These are phyloP conservation scores for Thelonectria blattea DNA, from an alignment of 2,329 filamentous ascomycete species.

Conservation along the genomic window DNA sequence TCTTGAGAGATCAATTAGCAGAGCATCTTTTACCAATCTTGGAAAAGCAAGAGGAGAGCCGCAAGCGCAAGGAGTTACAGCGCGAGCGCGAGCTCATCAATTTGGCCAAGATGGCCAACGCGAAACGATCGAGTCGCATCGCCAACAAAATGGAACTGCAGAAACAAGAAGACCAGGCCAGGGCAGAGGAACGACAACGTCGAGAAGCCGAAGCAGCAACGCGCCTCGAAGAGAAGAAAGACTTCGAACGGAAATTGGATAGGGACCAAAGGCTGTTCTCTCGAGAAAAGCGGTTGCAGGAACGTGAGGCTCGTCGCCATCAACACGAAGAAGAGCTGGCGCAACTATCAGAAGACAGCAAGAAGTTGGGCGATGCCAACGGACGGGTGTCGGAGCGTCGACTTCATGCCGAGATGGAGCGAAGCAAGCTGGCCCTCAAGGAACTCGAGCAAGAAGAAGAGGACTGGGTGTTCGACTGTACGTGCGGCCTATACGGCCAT, in stretches of 20 bases:
- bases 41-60: slow-evolving; percentile 76
- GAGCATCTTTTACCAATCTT: slow-evolving; percentile 84
- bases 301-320: slow-evolving; percentile 83
- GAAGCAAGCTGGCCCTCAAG: slow-evolving; percentile 76
- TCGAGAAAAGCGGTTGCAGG: slow-evolving; percentile 82
- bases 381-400: slow-evolving; percentile 77
- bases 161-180: slow-evolving; percentile 72
- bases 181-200: slow-evolving; percentile 65
- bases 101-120: slow-evolving; percentile 86
- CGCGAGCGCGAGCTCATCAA: slow-evolving; percentile 81
- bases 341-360: slow-evolving; percentile 77
- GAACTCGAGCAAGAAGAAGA: slow-evolving; percentile 77
- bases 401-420: slow-evolving; percentile 82
- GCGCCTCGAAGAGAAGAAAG: slow-evolving; percentile 69
- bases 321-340: slow-evolving; percentile 84
- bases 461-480: slow-evolving; percentile 93
- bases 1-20: slow-evolving; percentile 72
- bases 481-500: slow-evolving; percentile 88
- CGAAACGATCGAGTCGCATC: slow-evolving; percentile 91
- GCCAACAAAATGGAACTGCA: slow-evolving; percentile 82
- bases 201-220: slow-evolving; percentile 66
- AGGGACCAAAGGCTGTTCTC: slow-evolving; percentile 82
- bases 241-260: slow-evolving; percentile 68
- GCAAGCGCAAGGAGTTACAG: slow-evolving; percentile 71
- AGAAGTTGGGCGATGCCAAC: slow-evolving; percentile 59